These are phyloP conservation scores for Pseudoperonospora humuli DNA, from an alignment of 352 stramenopile species.

Conservation along the genomic window DNA sequence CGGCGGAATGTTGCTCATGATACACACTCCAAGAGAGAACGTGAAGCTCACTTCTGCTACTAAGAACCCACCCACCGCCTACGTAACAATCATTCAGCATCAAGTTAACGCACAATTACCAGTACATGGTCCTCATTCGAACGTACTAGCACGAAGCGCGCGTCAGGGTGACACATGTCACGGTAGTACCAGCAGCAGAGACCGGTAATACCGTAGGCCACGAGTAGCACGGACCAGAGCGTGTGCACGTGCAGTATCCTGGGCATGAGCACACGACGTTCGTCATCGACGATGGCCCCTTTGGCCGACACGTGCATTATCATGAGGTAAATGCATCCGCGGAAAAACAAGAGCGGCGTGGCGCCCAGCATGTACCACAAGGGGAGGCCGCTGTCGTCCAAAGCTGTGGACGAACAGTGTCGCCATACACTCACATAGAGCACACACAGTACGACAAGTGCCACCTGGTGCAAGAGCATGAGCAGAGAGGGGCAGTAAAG, in stretches of 20 bases:
- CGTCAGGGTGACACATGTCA: constrained; percentile 63
- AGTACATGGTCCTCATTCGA: constrained; percentile 6
- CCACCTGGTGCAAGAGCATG: constrained; percentile 70
- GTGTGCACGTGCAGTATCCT: constrained; percentile 67
- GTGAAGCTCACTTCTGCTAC: constrained; percentile 70
- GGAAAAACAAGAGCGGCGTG: constrained; percentile 65
- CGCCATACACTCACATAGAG: constrained; percentile 60
- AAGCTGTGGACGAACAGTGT: constrained; percentile 52
- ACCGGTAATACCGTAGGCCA: constrained; percentile 47
- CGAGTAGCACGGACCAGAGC: constrained; percentile 65
- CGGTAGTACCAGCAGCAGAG: constrained; percentile 63
- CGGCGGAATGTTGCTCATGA: constrained; percentile 36
- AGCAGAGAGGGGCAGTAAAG: constrained; percentile 78
- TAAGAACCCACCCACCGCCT: constrained; percentile 50
- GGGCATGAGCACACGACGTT: constrained; percentile 83
- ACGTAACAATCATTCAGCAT: constrained; percentile 6
- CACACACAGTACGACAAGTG: constrained; percentile 50
- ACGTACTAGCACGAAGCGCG: constrained; percentile 61
- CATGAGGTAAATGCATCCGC: constrained; percentile 81
- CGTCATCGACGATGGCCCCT: constrained; percentile 80
- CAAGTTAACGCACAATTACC: too few relatives aligned
- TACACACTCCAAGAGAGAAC: constrained; percentile 58
- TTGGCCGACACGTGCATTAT: constrained; percentile 77
- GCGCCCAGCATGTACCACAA: constrained; percentile 78
- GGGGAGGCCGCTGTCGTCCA: constrained; percentile 47